Percentiles rank a stretch among this genome's conserved stretches.
These are phyloP conservation scores for Aspergillus aculeatus DNA, from an alignment of 2,329 filamentous ascomycete species.

Conservation along the genomic window DNA sequence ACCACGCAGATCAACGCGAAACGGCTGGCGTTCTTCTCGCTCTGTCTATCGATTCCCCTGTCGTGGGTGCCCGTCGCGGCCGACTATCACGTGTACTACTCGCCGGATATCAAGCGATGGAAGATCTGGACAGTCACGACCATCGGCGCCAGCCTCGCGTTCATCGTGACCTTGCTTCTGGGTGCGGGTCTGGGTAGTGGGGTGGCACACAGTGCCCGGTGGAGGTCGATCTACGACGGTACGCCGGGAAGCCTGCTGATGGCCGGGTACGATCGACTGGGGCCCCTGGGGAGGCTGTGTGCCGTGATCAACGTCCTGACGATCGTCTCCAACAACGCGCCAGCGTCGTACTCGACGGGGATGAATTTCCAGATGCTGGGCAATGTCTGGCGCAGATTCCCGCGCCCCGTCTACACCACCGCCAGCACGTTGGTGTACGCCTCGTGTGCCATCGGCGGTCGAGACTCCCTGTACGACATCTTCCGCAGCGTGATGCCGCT, in stretches of 20 bases:
- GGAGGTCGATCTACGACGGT: slow-evolving; percentile 21
- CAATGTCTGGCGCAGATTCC: slow-evolving; percentile 37
- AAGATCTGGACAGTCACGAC: slow-evolving; percentile 41
- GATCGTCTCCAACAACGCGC: slow-evolving; percentile 46
- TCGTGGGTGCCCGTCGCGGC: slow-evolving; percentile 38
- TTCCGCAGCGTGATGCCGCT: slow-evolving; percentile 48
- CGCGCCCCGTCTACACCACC: slow-evolving; percentile 45
- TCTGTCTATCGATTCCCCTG: slow-evolving; percentile 37
- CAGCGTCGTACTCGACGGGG: slow-evolving; percentile 46
- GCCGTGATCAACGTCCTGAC: slow-evolving; percentile 44
- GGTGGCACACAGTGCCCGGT: slow-evolving; percentile 30
- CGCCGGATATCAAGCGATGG: slow-evolving; percentile 35
- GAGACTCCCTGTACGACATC: slow-evolving; percentile 45
- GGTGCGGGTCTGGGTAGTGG: slow-evolving; percentile 45
- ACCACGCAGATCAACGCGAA: slow-evolving; percentile 34
- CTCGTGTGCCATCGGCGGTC: slow-evolving; percentile 45
- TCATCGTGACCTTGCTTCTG: slow-evolving; percentile 38
- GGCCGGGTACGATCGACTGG: slow-evolving; percentile 39
- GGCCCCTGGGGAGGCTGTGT: slow-evolving; percentile 46
- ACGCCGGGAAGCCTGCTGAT: slow-evolving; percentile 40
- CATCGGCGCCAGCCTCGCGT: slow-evolving; percentile 34
- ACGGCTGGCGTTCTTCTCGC: slow-evolving; percentile 38
- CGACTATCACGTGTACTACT: slow-evolving; percentile 49
- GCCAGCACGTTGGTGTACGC: slow-evolving; percentile 43
- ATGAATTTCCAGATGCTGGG: slow-evolving; percentile 48